These are phyloP conservation scores for Clarkia xantiana DNA, from an alignment of 345 rosid species.

Conservation along the genomic window DNA sequence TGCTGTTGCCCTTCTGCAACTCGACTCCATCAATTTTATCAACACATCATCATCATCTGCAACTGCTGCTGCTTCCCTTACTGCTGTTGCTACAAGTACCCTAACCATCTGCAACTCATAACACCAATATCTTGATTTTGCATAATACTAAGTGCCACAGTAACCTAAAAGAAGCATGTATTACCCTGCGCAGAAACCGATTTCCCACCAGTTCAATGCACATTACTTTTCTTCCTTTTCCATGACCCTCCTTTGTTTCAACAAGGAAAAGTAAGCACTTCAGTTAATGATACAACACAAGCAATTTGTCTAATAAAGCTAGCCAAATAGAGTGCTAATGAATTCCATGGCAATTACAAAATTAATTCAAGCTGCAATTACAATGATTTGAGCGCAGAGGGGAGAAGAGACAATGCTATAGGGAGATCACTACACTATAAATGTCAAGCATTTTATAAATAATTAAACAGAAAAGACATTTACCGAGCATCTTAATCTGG, in stretches of 20 bases:
- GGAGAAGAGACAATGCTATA: not conserved
- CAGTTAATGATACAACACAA: not conserved
- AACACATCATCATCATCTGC: slow-evolving; percentile 62
- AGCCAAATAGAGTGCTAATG: not conserved
- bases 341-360: too few species aligned
- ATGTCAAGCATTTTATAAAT: not conserved
- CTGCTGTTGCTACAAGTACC: slow-evolving; percentile 75
- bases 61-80: slow-evolving; percentile 92
- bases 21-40: slow-evolving; percentile 59
- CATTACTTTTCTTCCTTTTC: slow-evolving; percentile 52
- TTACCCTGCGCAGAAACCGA: slow-evolving; percentile 84
- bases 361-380: not conserved
- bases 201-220: slow-evolving; percentile 84
- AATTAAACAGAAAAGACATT: not conserved
- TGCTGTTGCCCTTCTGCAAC: slow-evolving; percentile 88
- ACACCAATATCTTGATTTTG: too few species aligned
- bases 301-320: not conserved
- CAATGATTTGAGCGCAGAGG: not conserved
- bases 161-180: not conserved
- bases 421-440: not conserved
- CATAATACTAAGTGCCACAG: not conserved
- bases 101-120: slow-evolving; percentile 62
- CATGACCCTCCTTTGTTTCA: slow-evolving; percentile 23
- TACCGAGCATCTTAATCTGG: slow-evolving; percentile 47
- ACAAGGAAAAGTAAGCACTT: not conserved